phyloP scores from a whole-genome alignment of 208 protist genomes.

The Tritrichomonas foetus region DNA sequence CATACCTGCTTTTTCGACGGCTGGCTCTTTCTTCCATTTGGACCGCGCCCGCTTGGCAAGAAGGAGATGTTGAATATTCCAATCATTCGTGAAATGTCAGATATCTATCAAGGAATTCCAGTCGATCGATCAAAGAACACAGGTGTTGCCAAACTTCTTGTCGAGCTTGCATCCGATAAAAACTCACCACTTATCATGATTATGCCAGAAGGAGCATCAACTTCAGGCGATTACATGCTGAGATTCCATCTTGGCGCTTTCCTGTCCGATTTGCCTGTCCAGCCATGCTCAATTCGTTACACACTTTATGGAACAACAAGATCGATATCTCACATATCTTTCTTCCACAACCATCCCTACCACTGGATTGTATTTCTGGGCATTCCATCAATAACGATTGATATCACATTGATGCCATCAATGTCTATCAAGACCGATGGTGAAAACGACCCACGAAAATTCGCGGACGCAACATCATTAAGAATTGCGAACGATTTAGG shows the following conservation, averaged over 20 bases:
- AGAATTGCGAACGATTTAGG: neutral
- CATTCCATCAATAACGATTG: neutral
- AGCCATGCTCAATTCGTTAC: neutral
- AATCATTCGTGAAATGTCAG: neutral
- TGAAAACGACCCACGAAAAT: neutral
- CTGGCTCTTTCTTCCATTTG: constrained; percentile 9
- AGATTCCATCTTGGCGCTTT: constrained; percentile 23
- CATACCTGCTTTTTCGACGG: constrained; percentile 11
- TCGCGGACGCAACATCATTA: neutral
- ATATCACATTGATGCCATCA: neutral
- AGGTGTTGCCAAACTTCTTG: neutral
- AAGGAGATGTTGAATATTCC: neutral
- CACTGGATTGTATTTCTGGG: neutral
- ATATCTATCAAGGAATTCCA: constrained; percentile 4
- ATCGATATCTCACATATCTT: neutral
- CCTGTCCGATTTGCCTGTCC: constrained; percentile 12
- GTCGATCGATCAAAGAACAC: neutral
- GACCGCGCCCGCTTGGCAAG: neutral
- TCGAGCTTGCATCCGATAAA: neutral
- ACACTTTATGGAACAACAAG: neutral
- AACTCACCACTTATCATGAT: neutral
- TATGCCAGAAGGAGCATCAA: constrained; percentile 13
- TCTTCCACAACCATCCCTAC: neutral
- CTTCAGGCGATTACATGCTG: constrained; percentile 7
- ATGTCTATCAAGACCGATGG: neutral